A percentile compares a stretch with the other conserved stretches of the same genome.
Conservation (phyloP, 2,329 filamentous ascomycete species). For the Xylaria sp. region DNA sequence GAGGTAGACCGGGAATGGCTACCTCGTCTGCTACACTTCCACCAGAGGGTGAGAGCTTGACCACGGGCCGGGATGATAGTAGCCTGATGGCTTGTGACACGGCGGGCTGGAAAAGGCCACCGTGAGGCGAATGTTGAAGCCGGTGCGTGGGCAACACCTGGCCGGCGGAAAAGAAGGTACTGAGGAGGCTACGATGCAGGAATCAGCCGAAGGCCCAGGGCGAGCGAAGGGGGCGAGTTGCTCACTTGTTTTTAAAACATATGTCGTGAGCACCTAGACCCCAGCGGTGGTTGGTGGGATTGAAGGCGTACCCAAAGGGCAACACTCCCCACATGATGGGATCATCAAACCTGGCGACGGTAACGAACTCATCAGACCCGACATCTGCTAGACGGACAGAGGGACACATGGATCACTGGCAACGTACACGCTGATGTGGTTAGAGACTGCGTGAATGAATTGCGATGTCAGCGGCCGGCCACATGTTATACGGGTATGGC, state of each 20-base stretch:
- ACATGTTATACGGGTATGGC: not conserved
- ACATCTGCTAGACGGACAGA: slow-evolving; percentile 29
- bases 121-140: slow-evolving; percentile 74
- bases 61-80: slow-evolving; percentile 67
- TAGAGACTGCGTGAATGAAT: slow-evolving; percentile 67
- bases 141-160: slow-evolving; percentile 93
- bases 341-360: slow-evolving; percentile 77
- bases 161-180: slow-evolving; percentile 84
- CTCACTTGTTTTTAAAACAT: slow-evolving; percentile 85
- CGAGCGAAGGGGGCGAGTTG: slow-evolving; percentile 4
- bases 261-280: slow-evolving; percentile 92
- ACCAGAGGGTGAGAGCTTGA: slow-evolving; percentile 29
- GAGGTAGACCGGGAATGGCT: slow-evolving; percentile 59
- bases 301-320: slow-evolving; percentile 73
- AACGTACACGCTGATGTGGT: slow-evolving; percentile 87
- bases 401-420: not conserved
- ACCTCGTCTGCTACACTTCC: slow-evolving; percentile 26
- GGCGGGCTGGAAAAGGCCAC: slow-evolving; percentile 89
- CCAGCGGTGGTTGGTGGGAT: slow-evolving; percentile 81
- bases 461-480: slow-evolving; percentile 22
- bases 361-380: slow-evolving; percentile 29
- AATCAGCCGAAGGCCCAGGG: slow-evolving; percentile 13
- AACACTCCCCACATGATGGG: slow-evolving; percentile 92
- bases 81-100: slow-evolving; percentile 85
- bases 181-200: slow-evolving; percentile 59